Base-by-base conservation (phyloP, 2,329 filamentous ascomycete genomes). In the Didymella pomorum region DNA sequence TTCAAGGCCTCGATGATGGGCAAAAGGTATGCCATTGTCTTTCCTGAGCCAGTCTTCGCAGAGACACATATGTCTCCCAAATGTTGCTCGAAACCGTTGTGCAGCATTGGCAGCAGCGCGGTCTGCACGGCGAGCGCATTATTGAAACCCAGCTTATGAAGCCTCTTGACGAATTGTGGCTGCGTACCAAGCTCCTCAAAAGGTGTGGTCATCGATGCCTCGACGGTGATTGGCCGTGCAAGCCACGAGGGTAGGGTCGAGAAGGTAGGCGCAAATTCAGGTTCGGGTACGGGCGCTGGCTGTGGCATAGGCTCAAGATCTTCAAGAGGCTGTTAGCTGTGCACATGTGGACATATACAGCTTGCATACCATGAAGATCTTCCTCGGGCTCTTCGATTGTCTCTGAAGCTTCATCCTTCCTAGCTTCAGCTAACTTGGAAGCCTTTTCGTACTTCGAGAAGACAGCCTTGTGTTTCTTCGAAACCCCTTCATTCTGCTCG, bases 41-140 rank as follows among this genome's bases (percentile, higher is more conserved):
- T 99, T 56, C 95, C 95, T 0, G 95, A 98, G 9, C 95, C 95
- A 0, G 95, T 99, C 1, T 94, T 91, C 0, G 96, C 95, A 8
- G 93, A 95, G 2, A 99, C 89, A 43, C 96, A 89, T 4, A 99
- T 78, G 74, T 99, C 95, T 5, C 92, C 90, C 1, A 85, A 79
- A 33, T 87, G 83, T 33, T 84, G 80, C 55, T 84, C 81, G 41
- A 84, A 83, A 0, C 84, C 86, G 21, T 86, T 88, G 4, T 96
- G 81, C 5, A 99, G 83, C 39, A 96, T 82, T 0, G 94, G 93
- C 25, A 99, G 83, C 0, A 95, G 84, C 1, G 88, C 87, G 5
- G 91, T 87, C 76, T 96, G 92, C 1, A 96, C 87, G 0, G 92
- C 90, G 71, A 95, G 89, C 0, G 92, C 90, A 47, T 88, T 81